phyloP scores from a whole-genome alignment of 2,329 filamentous ascomycete species.

The Aspergillus nomiae region DNA sequence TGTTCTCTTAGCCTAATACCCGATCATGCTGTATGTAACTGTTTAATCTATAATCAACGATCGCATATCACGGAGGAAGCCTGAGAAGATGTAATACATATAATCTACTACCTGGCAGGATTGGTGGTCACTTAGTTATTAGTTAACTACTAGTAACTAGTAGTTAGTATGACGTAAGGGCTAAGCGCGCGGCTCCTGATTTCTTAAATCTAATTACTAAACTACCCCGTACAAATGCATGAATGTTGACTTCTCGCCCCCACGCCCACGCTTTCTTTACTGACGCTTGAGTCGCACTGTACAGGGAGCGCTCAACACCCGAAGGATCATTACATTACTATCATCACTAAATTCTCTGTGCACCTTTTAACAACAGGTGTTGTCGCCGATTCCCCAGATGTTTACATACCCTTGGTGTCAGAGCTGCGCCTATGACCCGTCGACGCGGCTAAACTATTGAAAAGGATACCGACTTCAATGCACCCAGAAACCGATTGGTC shows the following conservation, averaged over 20 bases:
- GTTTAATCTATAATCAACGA: constrained; percentile 20
- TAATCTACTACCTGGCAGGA: no score
- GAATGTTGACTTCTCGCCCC: neutral
- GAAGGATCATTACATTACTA: neutral
- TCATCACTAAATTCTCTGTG: neutral
- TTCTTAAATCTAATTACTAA: neutral
- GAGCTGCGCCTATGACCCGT: constrained; percentile 20
- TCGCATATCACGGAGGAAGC: neutral
- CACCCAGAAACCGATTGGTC: constrained; percentile 1
- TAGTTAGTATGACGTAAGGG: constrained; percentile 9
- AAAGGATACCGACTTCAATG: constrained; percentile 9
- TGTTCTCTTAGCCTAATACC: constrained; percentile 20
- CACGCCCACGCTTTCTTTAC: neutral
- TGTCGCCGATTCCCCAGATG: constrained; percentile 15
- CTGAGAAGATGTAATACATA: neutral
- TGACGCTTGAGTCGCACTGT: neutral
- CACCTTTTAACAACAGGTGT: neutral
- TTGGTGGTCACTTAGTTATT: no score
- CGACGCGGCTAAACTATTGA: constrained; percentile 9
- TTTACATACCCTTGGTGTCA: constrained; percentile 14
- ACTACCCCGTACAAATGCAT: neutral
- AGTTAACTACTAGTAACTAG: no score
- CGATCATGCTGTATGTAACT: constrained; percentile 21
- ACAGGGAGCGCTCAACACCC: neutral
- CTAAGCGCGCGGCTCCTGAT: neutral